Percentiles rank a stretch among this genome's conserved stretches.
phyloP scores from a whole-genome alignment of 129 eudicot genomes.

The carrot (Daucus carota) region DH1_v3.0 NC_030384.2:24546001-24546500 shows the following conservation, averaged over 20 bases:
- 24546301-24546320: slow-evolving; percentile 51
- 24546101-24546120: slow-evolving; percentile 66
- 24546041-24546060: slow-evolving; percentile 47
- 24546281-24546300: slow-evolving; percentile 58
- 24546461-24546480: no score
- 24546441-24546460: no score
- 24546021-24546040: slow-evolving; percentile 88
- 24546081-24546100: slow-evolving; percentile 52
- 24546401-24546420: no score
- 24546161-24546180: slow-evolving; percentile 92
- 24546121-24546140: slow-evolving; percentile 87
- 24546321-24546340: slow-evolving; percentile 47
- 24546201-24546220: slow-evolving; percentile 56
- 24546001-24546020: slow-evolving; percentile 70
- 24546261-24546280: slow-evolving; percentile 42
- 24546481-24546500: no score
- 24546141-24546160: slow-evolving; percentile 61
- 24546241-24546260: slow-evolving; percentile 54
- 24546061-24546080: slow-evolving; percentile 71
- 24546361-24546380: slow-evolving; percentile 66
- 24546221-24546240: slow-evolving; percentile 53
- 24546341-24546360: slow-evolving; percentile 85
- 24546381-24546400: slow-evolving; percentile 19
- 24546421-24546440: no score
- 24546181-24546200: slow-evolving; percentile 73